These are phyloP conservation scores for Trypanosoma vivax DNA, from an alignment of 208 protist genomes.

Conservation along the genomic window DNA sequence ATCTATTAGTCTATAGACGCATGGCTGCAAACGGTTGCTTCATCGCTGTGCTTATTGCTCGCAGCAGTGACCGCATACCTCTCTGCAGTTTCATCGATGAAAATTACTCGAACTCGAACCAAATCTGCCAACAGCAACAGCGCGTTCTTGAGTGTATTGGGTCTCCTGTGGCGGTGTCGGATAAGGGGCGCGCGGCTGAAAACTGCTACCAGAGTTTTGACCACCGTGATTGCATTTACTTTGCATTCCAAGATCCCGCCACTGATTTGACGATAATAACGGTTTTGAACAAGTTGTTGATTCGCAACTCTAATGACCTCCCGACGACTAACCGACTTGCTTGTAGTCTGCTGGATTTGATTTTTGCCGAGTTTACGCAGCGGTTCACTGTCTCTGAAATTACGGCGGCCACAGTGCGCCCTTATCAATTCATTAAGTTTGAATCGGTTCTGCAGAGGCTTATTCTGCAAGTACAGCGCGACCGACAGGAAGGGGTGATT, in stretches of 20 bases:
- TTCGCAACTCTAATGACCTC: slow-evolving; percentile 75
- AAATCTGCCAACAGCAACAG: slow-evolving; percentile 75
- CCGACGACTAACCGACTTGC: slow-evolving; percentile 68
- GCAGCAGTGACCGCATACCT: slow-evolving; percentile 74
- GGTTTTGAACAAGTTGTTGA: slow-evolving; percentile 85
- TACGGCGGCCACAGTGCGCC: slow-evolving; percentile 36
- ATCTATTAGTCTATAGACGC: not conserved
- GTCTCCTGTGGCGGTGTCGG: slow-evolving; percentile 42
- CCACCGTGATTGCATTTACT: slow-evolving; percentile 85
- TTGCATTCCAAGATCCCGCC: slow-evolving; percentile 82
- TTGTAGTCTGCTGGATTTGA: slow-evolving; percentile 69
- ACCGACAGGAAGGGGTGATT: slow-evolving; percentile 42
- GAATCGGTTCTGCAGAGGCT: slow-evolving; percentile 73
- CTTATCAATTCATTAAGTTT: slow-evolving; percentile 89
- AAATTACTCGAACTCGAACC: slow-evolving; percentile 68
- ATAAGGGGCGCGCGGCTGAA: slow-evolving; percentile 34
- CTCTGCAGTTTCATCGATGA: slow-evolving; percentile 83
- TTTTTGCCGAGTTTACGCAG: slow-evolving; percentile 78
- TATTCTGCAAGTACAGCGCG: slow-evolving; percentile 61
- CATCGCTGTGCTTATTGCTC: slow-evolving; percentile 79
- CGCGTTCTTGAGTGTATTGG: slow-evolving; percentile 82
- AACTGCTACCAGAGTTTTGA: slow-evolving; percentile 90
- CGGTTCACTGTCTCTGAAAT: slow-evolving; percentile 52
- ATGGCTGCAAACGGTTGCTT: slow-evolving; percentile 87
- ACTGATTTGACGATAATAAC: slow-evolving; percentile 82